Evolutionary conservation across 371 early-diverging fungal species (phyloP).

Genomic region (Apophysomyces trapeziformis): DNA sequence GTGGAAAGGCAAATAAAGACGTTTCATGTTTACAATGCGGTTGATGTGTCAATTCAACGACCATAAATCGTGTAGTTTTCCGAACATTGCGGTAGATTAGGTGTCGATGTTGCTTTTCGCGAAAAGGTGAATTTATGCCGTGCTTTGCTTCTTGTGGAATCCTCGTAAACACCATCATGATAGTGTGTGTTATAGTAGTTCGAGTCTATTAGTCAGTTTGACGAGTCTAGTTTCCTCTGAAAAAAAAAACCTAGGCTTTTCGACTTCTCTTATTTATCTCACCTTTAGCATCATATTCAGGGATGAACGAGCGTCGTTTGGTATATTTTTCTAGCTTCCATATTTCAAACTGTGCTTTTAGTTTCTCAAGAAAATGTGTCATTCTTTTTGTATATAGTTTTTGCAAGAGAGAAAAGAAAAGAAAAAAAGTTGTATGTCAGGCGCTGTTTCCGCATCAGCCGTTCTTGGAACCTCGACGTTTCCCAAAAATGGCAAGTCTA

Average conservation of each 20-base stretch:
- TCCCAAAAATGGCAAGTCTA: too few species aligned
- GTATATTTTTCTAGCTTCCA: slow-evolving; percentile 61
- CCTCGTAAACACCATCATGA: slow-evolving; percentile 64
- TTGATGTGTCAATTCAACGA: background rate
- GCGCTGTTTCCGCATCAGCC: too few species aligned
- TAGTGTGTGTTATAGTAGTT: slow-evolving; percentile 62
- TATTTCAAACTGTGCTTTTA: slow-evolving; percentile 55
- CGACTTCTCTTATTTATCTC: background rate
- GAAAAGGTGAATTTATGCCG: background rate
- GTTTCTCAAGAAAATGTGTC: slow-evolving; percentile 57
- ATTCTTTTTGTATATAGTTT: slow-evolving; percentile 10
- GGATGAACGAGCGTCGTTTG: slow-evolving; percentile 47
- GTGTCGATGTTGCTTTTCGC: slow-evolving; percentile 7
- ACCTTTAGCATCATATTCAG: slow-evolving; percentile 55
- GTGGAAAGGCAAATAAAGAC: too few species aligned
- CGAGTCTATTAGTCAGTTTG: slow-evolving; percentile 31
- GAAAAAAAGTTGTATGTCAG: too few species aligned
- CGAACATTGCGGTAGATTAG: slow-evolving; percentile 22
- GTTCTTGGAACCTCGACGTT: too few species aligned
- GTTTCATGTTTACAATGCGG: too few species aligned
- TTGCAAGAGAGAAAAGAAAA: too few species aligned
- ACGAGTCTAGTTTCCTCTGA: background rate
- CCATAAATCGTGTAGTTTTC: slow-evolving; percentile 18
- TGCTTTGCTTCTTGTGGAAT: slow-evolving; percentile 17
- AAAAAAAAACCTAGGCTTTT: slow-evolving; percentile 19